Base-by-base conservation (phyloP, 1,284 basidiomycete species). In the Apiotrichum gamsii region DNA sequence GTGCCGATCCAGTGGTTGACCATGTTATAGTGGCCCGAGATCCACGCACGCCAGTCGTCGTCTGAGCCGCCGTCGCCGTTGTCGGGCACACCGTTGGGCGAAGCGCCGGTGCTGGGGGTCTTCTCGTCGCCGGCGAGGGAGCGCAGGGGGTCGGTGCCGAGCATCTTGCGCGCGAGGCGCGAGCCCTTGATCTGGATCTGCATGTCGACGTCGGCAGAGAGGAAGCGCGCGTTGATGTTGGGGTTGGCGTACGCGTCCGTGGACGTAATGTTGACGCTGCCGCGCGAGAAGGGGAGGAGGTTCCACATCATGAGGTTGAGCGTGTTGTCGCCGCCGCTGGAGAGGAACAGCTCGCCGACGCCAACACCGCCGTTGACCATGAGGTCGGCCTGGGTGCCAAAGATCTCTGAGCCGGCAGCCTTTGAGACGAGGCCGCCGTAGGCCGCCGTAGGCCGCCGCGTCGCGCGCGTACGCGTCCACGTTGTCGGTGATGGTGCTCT, bases 1-100 rank as follows among this genome's bases (percentile, higher is more conserved):
- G 82, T 78, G 49, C 78, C 79, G 25, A 77, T 73, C 3, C 81
- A 82, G 69, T 82, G 81, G 58, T 72, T 81, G 45, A 71, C 69
- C 21, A 70, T 69, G 48, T 58, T 48, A 40, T 62, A 59, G 35
- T 51, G 41, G 31, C 19, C 18, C 15, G 15, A 2, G 18, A 49
- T 40, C 44, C 40, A 43, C 15, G 15, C 5, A 10, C 20, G 11
- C 49, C 49, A 51, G 9, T 15, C 13, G 4, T 20, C 15, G 11
- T 36, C 34, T 4, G 39, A 20, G 2, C 36, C 47, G 18, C 40
- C 40, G 14, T 47, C 45, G 5, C 10, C 40, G n/a, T 31, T 32
- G 19, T 29, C 24, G 15, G 45, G 35, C 1, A 52, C 39, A 4
- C 15, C 30, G 36, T 11, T 28, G n/a, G n/a, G n/a, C n/a, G n/a